These are phyloP conservation scores for Colletotrichum noveboracense DNA, from an alignment of 2,329 filamentous ascomycete genomes.

Conservation along the genomic window DNA sequence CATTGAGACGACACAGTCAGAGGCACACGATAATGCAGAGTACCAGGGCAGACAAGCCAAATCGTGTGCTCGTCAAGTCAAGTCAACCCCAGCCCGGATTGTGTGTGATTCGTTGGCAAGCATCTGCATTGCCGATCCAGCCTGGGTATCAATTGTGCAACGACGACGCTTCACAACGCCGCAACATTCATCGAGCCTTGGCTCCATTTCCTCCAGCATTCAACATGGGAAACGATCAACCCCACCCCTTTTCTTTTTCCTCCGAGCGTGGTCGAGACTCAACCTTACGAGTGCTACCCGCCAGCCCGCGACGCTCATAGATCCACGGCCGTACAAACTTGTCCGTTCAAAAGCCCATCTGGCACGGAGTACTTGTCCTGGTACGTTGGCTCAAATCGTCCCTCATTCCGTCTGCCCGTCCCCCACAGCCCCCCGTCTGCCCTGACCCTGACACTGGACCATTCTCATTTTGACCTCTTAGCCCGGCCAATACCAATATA, in stretches of 20 bases:
- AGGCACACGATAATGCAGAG: background rate
- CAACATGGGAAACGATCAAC: background rate
- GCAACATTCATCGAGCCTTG: background rate
- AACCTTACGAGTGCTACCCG: background rate
- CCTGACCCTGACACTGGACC: background rate
- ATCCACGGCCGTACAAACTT: background rate
- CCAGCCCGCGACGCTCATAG: background rate
- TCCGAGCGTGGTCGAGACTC: background rate
- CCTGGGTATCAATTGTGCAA: constrained; percentile 1
- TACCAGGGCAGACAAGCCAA: background rate
- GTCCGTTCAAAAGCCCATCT: background rate
- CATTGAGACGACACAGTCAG: background rate
- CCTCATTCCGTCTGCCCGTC: background rate
- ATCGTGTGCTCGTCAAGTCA: background rate
- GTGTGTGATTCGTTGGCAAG: background rate
- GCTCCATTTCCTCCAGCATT: background rate
- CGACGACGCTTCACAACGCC: background rate
- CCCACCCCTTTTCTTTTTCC: background rate
- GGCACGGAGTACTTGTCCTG: background rate
- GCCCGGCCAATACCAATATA: constrained; percentile 13
- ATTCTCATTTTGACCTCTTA: background rate
- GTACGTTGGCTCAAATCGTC: background rate
- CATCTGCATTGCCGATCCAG: background rate
- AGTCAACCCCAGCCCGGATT: background rate
- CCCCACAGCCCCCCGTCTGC: constrained; percentile 10